These are phyloP conservation scores for Arthrocladium fulminans DNA, from an alignment of 2,329 filamentous ascomycete species.

Conservation along the genomic window DNA sequence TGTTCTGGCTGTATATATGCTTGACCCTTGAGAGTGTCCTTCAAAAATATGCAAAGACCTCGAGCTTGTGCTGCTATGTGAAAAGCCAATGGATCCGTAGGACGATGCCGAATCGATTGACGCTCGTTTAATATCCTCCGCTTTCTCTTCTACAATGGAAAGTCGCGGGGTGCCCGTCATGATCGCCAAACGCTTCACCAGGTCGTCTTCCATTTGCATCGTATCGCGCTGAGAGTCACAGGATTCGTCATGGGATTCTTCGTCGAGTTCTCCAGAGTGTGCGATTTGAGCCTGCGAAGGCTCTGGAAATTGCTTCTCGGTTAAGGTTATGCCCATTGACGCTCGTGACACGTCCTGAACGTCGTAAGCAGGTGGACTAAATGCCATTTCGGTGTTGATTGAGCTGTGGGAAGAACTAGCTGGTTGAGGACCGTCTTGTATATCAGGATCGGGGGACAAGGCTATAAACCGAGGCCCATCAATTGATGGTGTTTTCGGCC, in stretches of 20 bases:
- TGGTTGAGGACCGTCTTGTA: not conserved
- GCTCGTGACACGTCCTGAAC: not conserved
- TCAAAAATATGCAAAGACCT: constrained; percentile 38
- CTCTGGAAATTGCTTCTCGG: not conserved
- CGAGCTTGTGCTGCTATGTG: constrained; percentile 30
- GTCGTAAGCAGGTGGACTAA: not conserved
- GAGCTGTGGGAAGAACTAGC: not conserved
- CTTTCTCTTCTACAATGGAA: not conserved
- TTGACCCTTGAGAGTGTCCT: constrained; percentile 56
- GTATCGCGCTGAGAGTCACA: not conserved
- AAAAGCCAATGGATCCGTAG: constrained; percentile 32
- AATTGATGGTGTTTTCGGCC: not conserved
- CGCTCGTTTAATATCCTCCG: not conserved
- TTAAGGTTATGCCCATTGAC: not conserved
- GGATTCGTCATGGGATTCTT: not conserved
- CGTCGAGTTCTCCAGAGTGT: not conserved
- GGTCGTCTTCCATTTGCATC: constrained; percentile 4
- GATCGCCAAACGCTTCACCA: not conserved
- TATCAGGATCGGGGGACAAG: constrained; percentile 6
- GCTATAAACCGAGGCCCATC: constrained; percentile 7
- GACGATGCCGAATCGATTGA: constrained; percentile 35
- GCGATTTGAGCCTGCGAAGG: constrained; percentile 1
- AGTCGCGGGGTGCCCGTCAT: constrained; percentile 1
- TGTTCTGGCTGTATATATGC: constrained; percentile 50
- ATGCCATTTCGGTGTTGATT: not conserved